Evolutionary conservation across 495 filamentous ascomycete species (phyloP).

Genomic region (Annulohypoxylon moriforme): DNA sequence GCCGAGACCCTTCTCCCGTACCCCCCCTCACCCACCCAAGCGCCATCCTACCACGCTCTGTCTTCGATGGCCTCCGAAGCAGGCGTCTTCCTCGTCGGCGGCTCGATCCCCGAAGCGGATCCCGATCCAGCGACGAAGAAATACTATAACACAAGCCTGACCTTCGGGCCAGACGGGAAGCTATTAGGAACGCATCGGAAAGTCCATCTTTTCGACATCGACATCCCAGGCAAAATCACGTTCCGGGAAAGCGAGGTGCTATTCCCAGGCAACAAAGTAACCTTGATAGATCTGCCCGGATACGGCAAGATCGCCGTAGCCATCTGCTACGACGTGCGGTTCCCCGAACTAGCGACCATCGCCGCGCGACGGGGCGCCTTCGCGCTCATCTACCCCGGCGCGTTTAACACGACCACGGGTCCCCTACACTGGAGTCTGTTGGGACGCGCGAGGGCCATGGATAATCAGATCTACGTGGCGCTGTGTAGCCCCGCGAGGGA

Average conservation of each 20-base stretch:
- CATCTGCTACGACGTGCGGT: slow-evolving; percentile 98
- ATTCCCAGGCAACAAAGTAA: slow-evolving; percentile 81
- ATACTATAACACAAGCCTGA: slow-evolving; percentile 91
- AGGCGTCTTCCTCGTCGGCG: slow-evolving; percentile 83
- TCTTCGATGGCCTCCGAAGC: slow-evolving; percentile 80
- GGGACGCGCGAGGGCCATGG: slow-evolving; percentile 84
- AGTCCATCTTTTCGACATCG: slow-evolving; percentile 98
- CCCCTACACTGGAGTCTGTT: slow-evolving; percentile 89
- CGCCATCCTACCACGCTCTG: slow-evolving; percentile 87
- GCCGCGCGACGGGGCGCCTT: slow-evolving; percentile 81
- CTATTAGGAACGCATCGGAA: slow-evolving; percentile 92
- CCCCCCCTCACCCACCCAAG: slow-evolving; percentile 74
- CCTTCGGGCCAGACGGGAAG: slow-evolving; percentile 79
- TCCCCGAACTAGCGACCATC: slow-evolving; percentile 93
- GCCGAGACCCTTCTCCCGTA: slow-evolving; percentile 87
- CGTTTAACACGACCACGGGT: slow-evolving; percentile 95
- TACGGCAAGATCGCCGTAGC: slow-evolving; percentile 87
- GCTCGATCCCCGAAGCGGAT: slow-evolving; percentile 88
- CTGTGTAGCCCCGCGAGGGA: slow-evolving; percentile 93
- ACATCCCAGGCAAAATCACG: slow-evolving; percentile 92
- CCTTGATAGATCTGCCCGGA: slow-evolving; percentile 82
- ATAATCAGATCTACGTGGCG: slow-evolving; percentile 95
- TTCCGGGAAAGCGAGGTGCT: slow-evolving; percentile 94
- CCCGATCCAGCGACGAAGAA: slow-evolving; percentile 60
- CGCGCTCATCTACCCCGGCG: slow-evolving; percentile 88